A percentile compares a stretch with the other conserved stretches of the same genome.
Evolutionary conservation across 2,329 filamentous ascomycete genomes (phyloP).

Genomic region (Colletotrichum paranaense): DNA sequence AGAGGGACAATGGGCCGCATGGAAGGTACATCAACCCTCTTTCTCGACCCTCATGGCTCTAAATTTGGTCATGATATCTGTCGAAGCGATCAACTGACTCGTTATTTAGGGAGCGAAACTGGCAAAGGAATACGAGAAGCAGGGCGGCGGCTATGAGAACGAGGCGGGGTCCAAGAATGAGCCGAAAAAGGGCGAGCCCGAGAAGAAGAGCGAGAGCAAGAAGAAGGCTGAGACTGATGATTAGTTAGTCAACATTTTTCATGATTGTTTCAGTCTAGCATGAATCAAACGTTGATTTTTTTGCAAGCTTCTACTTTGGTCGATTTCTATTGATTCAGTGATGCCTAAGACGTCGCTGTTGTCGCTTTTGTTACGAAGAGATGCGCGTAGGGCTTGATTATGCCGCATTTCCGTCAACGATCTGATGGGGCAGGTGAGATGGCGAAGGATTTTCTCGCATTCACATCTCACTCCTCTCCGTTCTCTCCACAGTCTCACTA

Average conservation of each 20-base stretch:
- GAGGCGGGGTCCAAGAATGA: conserved; percentile 53
- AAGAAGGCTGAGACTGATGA: conserved; percentile 34
- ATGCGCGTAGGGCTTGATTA: neutral
- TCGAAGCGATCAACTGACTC: fast-evolving
- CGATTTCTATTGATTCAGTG: neutral
- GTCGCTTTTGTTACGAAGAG: neutral
- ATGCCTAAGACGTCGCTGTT: neutral
- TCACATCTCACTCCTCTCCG: neutral
- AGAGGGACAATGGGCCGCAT: conserved; percentile 43
- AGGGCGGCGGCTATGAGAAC: conserved; percentile 53
- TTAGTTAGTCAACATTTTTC: neutral
- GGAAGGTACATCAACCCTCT: conserved; percentile 17
- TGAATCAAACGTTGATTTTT: too few species aligned
- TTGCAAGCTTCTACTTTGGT: neutral
- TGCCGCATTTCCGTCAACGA: conserved; percentile 14
- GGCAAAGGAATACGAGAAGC: conserved; percentile 55
- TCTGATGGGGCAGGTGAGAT: neutral
- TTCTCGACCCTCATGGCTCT: neutral
- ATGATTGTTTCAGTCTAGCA: too few species aligned
- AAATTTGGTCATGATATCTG: neutral
- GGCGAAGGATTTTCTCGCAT: neutral
- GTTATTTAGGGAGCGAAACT: conserved; percentile 47
- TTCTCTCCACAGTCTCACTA: neutral
- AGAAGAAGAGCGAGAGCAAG: conserved; percentile 41
- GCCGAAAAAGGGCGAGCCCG: conserved; percentile 42